Evolutionary conservation across 169 alveolate genomes (phyloP).

Genomic region (Cardiosporidium cionae): DNA sequence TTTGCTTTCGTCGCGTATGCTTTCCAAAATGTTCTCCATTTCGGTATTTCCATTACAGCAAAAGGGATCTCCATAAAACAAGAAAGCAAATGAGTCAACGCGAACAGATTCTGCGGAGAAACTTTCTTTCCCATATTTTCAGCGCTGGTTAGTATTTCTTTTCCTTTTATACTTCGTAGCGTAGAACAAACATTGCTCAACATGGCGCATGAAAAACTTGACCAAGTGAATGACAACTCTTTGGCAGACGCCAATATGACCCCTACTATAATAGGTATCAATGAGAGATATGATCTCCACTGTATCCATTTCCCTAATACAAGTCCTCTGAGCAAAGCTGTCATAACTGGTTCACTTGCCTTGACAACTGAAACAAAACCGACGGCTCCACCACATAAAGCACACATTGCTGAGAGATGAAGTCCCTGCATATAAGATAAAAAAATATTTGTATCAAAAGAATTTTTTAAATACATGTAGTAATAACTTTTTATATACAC

Average conservation of each 20-base stretch:
- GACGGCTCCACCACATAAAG: conserved; percentile 66
- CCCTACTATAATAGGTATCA: conserved; percentile 57
- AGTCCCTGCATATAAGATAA: conserved; percentile 52
- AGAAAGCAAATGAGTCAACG: conserved; percentile 52
- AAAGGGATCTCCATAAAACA: conserved; percentile 50
- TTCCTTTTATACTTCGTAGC: conserved; percentile 5
- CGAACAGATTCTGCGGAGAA: conserved; percentile 48
- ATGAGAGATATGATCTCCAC: conserved; percentile 44
- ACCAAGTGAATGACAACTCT: conserved; percentile 56
- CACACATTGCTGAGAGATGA: conserved; percentile 62
- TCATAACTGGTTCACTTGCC: conserved; percentile 65
- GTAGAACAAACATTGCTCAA: conserved; percentile 58
- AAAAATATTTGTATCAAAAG: conserved; percentile 47
- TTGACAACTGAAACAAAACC: conserved; percentile 63
- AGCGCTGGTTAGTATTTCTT: conserved; percentile 49
- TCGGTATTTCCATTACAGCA: conserved; percentile 44
- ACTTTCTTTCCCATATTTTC: conserved; percentile 52
- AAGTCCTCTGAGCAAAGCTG: conserved; percentile 54
- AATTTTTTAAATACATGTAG: no score
- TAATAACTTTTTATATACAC: no score
- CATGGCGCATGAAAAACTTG: conserved; percentile 56
- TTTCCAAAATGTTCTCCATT: conserved; percentile 32
- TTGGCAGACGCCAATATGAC: conserved; percentile 54
- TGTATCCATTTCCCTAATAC: conserved; percentile 40
- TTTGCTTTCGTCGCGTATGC: conserved; percentile 8